Evolutionary conservation across 2,329 filamentous ascomycete species (phyloP).

Genomic region (Dissoconium aciculare): DNA sequence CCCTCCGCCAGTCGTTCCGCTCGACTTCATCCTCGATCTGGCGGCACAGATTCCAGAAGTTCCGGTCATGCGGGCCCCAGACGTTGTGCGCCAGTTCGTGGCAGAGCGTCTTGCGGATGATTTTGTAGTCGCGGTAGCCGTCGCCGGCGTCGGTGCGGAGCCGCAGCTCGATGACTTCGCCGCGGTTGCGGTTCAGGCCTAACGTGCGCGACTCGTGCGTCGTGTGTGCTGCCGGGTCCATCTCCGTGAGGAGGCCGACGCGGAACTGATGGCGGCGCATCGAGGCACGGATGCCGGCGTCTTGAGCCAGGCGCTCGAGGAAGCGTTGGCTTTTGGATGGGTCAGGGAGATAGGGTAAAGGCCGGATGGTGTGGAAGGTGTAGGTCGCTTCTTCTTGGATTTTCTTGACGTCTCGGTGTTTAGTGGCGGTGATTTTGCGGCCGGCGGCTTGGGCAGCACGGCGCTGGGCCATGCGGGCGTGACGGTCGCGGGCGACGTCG

Average conservation of each 20-base stretch:
- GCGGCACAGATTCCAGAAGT: constrained; percentile 81
- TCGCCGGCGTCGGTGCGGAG: constrained; percentile 88
- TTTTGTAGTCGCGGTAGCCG: constrained; percentile 84
- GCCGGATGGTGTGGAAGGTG: constrained; percentile 65
- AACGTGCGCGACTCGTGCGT: constrained; percentile 68
- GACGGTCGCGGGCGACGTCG: constrained; percentile 35
- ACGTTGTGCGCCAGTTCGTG: constrained; percentile 94
- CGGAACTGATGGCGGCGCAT: constrained; percentile 78
- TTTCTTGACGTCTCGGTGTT: constrained; percentile 32
- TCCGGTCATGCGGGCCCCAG: constrained; percentile 62
- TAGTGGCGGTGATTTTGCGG: constrained; percentile 22
- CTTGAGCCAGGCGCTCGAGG: constrained; percentile 60
- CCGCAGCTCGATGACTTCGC: constrained; percentile 80
- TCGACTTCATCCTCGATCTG: constrained; percentile 81
- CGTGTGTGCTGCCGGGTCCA: constrained; percentile 79
- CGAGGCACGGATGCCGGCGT: constrained; percentile 67
- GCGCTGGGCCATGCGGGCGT: constrained; percentile 31
- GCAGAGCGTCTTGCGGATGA: constrained; percentile 79
- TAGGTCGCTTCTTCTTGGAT: constrained; percentile 50
- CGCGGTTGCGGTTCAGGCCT: constrained; percentile 73
- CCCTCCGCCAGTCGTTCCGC: constrained; percentile 58
- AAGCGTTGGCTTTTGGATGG: constrained; percentile 56
- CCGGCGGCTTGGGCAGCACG: constrained; percentile 27
- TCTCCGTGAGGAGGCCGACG: constrained; percentile 80
- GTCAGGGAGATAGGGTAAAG: constrained; percentile 62